Evolutionary conservation across 345 rosid genomes (phyloP), one percentile per base, ranked within the genome.

Genomic region (Noccaea caerulescens): DNA sequence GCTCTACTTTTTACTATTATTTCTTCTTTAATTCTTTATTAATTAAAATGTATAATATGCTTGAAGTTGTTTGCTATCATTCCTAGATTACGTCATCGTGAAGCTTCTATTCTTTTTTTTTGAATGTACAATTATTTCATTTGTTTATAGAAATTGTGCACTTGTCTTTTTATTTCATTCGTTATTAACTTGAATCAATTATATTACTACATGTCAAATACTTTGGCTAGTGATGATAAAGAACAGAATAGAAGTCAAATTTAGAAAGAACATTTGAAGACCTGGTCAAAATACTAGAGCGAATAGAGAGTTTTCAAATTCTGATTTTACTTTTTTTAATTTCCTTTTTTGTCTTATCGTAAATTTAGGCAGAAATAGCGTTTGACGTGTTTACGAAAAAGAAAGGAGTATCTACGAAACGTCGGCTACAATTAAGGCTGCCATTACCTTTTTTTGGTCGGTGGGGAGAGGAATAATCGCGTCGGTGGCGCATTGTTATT

Each of bases 371-470:
- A 36, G 27, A 56, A 36, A 36, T 33, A 32, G 62, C 45, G 64
- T 52, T 61, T 51, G 68, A 71, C 13, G 54, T 53, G 69, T 44
- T 4, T 23, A 16, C 3, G 0, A 33, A 20, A 13, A 44, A 45
- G 10, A 45, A 34, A 54, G 3, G 1, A n/a, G 38, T n/a, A 54
- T 54, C 57, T 36, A 46, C 32, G 5, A 44, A 63, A 63, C 76
- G 63, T 56, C 70, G 70, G 63, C 64, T 10, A 54, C 49, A 63
- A 54, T 37, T 41, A 36, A 44, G 49, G 64, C 51, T 14, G 47
- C 44, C 63, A 63, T 54, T 42, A 53, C 18, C 49, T 63, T 62
- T 59, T 10, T 52, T 3, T 51, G 62, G 75, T 61, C 75, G 62
- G 75, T 63, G 57, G 58, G 63, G 54, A 43, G 0, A 38, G 10